Conservation (phyloP, 2,329 filamentous ascomycete species). For the Albifimbria verrucaria region DNA sequence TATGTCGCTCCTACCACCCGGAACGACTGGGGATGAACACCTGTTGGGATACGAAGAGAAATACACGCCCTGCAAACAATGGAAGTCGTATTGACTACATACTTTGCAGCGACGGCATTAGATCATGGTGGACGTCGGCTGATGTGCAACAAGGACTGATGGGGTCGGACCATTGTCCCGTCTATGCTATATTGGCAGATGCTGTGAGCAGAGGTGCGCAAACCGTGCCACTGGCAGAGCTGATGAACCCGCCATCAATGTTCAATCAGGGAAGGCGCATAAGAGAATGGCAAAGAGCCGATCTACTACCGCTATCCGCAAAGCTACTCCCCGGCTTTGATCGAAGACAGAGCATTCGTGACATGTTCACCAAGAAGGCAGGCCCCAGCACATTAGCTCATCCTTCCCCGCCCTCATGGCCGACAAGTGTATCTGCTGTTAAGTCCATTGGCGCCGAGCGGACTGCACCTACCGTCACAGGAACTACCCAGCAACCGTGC, state of each 20-base stretch:
- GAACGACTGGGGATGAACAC: constrained; percentile 88
- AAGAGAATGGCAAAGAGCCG: constrained; percentile 63
- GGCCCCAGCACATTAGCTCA: constrained; percentile 1
- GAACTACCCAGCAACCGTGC: too few species aligned
- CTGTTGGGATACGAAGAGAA: constrained; percentile 93
- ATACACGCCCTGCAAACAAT: constrained; percentile 92
- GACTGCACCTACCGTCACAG: neutral
- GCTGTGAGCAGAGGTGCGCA: constrained; percentile 48
- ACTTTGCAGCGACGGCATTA: constrained; percentile 75
- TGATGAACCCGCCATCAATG: constrained; percentile 74
- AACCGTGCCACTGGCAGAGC: constrained; percentile 58
- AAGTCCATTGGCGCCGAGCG: neutral
- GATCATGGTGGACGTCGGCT: constrained; percentile 72
- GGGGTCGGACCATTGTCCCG: constrained; percentile 95
- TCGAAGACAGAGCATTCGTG: constrained; percentile 77
- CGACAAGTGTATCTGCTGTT: neutral
- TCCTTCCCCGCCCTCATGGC: neutral
- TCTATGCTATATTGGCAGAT: constrained; percentile 73
- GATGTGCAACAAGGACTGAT: constrained; percentile 92
- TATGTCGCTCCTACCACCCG: constrained; percentile 79
- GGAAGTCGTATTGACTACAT: constrained; percentile 94
- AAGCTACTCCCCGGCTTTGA: constrained; percentile 86
- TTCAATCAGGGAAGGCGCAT: constrained; percentile 66
- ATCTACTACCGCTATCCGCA: constrained; percentile 72
- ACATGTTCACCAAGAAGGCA: constrained; percentile 70